A percentile compares a stretch with the other conserved stretches of the same genome.
Evolutionary conservation across 305 asterid genomes (phyloP).

Genomic region (Andrographis paniculata): DNA sequence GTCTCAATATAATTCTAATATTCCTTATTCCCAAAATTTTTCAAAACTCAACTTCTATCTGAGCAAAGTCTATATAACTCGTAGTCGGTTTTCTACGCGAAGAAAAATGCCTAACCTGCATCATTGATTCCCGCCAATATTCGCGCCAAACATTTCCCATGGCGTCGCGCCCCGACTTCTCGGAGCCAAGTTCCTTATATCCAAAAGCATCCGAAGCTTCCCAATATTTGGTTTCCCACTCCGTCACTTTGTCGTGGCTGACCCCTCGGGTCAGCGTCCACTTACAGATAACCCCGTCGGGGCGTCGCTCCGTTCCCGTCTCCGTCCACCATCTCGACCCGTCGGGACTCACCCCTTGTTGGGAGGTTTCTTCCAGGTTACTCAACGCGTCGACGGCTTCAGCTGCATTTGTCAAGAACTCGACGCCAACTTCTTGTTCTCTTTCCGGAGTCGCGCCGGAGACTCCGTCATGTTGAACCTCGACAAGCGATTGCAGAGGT

Average conservation of each 20-base stretch:
- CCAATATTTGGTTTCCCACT: slow-evolving; percentile 97
- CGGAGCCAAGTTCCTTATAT: slow-evolving; percentile 97
- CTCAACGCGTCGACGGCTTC: slow-evolving; percentile 72
- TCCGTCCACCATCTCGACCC: slow-evolving; percentile 98
- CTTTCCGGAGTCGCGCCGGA: slow-evolving; percentile 31
- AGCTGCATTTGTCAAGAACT: slow-evolving; percentile 64
- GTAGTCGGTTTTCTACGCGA: no score
- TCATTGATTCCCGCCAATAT: slow-evolving; percentile 88
- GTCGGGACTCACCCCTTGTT: slow-evolving; percentile 47
- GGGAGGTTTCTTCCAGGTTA: slow-evolving; percentile 25
- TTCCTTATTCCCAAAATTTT: no score
- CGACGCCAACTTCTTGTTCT: slow-evolving; percentile 52
- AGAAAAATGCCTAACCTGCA: slow-evolving; percentile 41
- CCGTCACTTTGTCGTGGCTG: slow-evolving; percentile 59
- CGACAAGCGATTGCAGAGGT: slow-evolving; percentile 61
- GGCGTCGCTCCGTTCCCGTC: slow-evolving; percentile 66
- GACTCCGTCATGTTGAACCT: slow-evolving; percentile 31
- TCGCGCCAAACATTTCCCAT: slow-evolving; percentile 90
- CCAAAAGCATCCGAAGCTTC: slow-evolving; percentile 93
- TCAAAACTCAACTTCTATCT: no score
- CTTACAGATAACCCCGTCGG: slow-evolving; percentile 81
- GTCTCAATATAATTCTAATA: no score
- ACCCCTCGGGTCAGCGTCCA: slow-evolving; percentile 83
- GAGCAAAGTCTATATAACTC: no score
- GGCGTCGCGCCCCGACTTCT: slow-evolving; percentile 95